Conservation (phyloP, 2,329 filamentous ascomycete species). For the Sordariomycetes sp. region DNA sequence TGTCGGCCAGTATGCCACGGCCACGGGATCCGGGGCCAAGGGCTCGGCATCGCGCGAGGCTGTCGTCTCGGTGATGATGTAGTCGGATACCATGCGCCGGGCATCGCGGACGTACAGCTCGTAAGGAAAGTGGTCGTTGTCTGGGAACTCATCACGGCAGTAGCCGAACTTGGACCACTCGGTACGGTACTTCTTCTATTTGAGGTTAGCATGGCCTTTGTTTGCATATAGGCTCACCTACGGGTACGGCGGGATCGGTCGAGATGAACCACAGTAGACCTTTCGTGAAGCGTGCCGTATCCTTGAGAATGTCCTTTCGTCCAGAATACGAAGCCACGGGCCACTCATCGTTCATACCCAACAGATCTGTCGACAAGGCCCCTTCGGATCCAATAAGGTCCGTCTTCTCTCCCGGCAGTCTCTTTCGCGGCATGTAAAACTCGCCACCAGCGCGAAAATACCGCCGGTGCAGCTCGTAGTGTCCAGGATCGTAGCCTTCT, state of each 20-base stretch:
- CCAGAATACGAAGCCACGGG: not conserved
- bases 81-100: conserved; percentile 13
- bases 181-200: not conserved
- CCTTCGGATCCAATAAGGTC: conserved; percentile 4
- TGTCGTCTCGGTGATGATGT: conserved; percentile 12
- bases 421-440: conserved; percentile 7
- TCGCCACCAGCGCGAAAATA: conserved; percentile 5
- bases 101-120: conserved; percentile 17
- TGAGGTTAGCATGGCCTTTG: too few relatives aligned
- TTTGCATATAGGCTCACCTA: too few relatives aligned
- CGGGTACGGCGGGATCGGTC: conserved; percentile 8
- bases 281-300: conserved; percentile 7
- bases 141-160: conserved; percentile 14
- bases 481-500: conserved; percentile 9
- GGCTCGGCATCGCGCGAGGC: conserved; percentile 7
- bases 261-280: conserved; percentile 10
- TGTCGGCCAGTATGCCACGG: conserved; percentile 13
- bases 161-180: conserved; percentile 8
- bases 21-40: conserved; percentile 8
- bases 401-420: conserved; percentile 7
- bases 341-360: not conserved
- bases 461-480: conserved; percentile 9
- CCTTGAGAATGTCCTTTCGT: not conserved
- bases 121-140: conserved; percentile 15
- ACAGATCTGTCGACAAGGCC: not conserved